Conservation (phyloP, 176 grass and related monocot genomes). For the Tuctoria greenei region DNA sequence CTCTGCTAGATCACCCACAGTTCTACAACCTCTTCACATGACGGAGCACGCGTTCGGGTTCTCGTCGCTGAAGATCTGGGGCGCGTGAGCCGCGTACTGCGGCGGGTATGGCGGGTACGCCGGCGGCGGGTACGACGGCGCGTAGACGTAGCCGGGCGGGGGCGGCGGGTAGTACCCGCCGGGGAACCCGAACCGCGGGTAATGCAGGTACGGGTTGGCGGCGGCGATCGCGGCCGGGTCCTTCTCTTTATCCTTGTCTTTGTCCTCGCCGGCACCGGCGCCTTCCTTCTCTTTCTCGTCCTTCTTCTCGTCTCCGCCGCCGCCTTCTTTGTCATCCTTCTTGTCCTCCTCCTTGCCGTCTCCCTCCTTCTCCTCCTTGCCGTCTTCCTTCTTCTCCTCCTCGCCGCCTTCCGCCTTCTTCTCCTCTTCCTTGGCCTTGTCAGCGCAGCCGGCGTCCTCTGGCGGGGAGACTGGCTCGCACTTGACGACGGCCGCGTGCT, state of each 20-base stretch:
- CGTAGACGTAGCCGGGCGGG: conserved; percentile 33
- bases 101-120: conserved; percentile 11
- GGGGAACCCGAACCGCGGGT: conserved; percentile 41
- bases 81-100: conserved; percentile 25
- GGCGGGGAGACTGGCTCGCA: conserved; percentile 38
- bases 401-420: conserved; percentile 15
- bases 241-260: conserved; percentile 51
- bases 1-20: conserved; percentile 30
- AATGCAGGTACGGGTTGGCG: conserved; percentile 47
- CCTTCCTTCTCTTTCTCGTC: conserved; percentile 50
- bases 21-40: conserved; percentile 59
- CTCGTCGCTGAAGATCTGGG: conserved; percentile 82
- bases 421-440: conserved; percentile 27
- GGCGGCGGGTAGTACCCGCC: conserved; percentile 43
- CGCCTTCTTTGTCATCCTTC: conserved; percentile 35
- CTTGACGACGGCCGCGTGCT: conserved; percentile 76
- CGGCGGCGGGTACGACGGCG: not conserved
- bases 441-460: conserved; percentile 26
- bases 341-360: conserved; percentile 33
- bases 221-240: conserved; percentile 18
- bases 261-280: conserved; percentile 21
- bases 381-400: conserved; percentile 39
- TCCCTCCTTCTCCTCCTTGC: conserved; percentile 39
- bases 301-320: conserved; percentile 45
- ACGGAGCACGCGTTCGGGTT: conserved; percentile 79